Base-by-base conservation (phyloP, 257 asterid species). In the Nyctanthes arbortristis region DNA sequence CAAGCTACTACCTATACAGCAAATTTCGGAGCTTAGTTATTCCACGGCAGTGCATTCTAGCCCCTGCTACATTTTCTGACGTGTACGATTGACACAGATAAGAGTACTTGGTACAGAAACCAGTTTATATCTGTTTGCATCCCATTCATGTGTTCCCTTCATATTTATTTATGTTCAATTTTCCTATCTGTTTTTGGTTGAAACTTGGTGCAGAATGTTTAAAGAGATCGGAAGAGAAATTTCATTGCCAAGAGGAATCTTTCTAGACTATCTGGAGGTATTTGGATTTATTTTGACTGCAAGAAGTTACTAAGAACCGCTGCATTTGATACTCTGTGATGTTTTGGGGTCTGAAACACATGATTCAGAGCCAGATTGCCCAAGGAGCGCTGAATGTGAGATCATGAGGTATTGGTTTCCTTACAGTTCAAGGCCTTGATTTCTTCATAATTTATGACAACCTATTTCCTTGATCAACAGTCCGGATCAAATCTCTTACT, bases 1-100 rank as follows among this genome's bases (percentile, higher is more conserved):
- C 24, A 52, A 52, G 31, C 59, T 22, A 52, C 59, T 49, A 40
- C 52, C 13, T 49, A 49, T 18, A 49, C 58, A 49, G 58, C 58
- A 27, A 49, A 49, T 13, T 16, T 18, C 29, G 12, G 14, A 20
- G 27, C 58, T 18, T 49, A 12, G 7, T 20, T 20, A 22, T 49
- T 49, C 58, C 8, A n/a, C n/a, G n/a, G 11, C 9, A 49, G 11
- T 18, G 56, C 56, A 47, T 47, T 47, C 27, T 47, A 18, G 56
- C 7, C 56, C 56, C 56, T 12, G 56, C 12, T 12, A 47, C 12
- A 47, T 18, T 47, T 47, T 47, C 56, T 47, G 20, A 47, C 27
- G 18, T 9, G 56, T 16, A 6, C 56, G 7, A n/a, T 7, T 47
- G 27, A 47, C n/a, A 25, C 56, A 47, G 12, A 47, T 47, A n/a